Conservation (phyloP, 768 basidiomycete species). For the Mycena indigotica region DNA sequence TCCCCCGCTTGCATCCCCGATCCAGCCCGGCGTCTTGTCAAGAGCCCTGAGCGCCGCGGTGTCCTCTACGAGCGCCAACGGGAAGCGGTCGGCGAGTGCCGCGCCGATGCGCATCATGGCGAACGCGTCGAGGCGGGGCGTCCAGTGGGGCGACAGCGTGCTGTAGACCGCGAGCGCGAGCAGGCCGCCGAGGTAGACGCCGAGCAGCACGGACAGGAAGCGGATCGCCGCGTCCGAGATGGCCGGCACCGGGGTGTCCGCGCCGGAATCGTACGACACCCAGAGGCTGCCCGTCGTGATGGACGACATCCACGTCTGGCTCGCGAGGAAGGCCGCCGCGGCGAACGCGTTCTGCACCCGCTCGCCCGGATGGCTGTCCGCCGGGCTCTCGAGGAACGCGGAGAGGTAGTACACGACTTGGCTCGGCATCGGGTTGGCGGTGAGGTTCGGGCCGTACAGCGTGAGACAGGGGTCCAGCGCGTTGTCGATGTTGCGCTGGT, state of each 20-base stretch:
- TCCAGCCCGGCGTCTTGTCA: neutral
- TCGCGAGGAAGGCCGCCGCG: neutral
- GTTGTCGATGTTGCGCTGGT: neutral
- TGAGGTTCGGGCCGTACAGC: too few species aligned
- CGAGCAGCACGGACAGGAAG: neutral
- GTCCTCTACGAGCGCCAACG: neutral
- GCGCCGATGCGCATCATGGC: conserved; percentile 2
- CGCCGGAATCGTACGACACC: neutral
- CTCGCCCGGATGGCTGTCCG: neutral
- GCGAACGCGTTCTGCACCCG: neutral
- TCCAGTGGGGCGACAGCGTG: neutral
- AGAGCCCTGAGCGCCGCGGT: neutral
- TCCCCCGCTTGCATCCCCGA: neutral
- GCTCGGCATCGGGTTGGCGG: neutral
- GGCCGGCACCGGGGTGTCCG: neutral
- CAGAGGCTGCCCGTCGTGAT: neutral
- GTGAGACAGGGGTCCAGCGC: neutral
- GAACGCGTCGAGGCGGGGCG: neutral
- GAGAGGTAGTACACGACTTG: neutral
- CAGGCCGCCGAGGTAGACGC: neutral
- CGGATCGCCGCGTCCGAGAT: neutral
- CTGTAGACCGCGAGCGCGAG: neutral
- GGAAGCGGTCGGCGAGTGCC: neutral
- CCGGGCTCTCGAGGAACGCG: neutral
- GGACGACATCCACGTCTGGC: neutral